Evolutionary conservation across 2,329 filamentous ascomycete genomes (phyloP), one percentile per base, ranked within the genome.

Genomic region (Colletotrichum chrysophilum): DNA sequence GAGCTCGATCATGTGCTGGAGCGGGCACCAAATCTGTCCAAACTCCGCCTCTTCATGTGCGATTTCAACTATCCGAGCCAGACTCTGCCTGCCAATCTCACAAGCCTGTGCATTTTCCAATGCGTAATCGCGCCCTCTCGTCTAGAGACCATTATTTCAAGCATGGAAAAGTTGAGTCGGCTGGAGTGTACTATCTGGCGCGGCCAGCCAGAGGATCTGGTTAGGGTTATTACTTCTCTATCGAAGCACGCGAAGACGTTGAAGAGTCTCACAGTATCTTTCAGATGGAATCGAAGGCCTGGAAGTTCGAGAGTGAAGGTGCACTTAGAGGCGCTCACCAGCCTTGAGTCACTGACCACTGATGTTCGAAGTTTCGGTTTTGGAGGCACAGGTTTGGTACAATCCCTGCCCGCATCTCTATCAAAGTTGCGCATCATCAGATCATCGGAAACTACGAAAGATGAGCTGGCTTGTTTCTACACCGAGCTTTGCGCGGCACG

Each of bases 1-100:
- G 72, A 75, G 13, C 55, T 75, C 13, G 61, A 75, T 14, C 67
- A 64, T 21, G 21, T 75, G 18, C 13, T 75, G 12, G 34, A 71
- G 14, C 68, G 72, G 9, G 36, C 72, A 10, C 68, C 67, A n/a
- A 71, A 32, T 21, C 67, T 75, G 2, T 4, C 62, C 24, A 61
- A 36, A 7, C 61, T 75, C 14, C 61, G 61, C 4, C 36, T 75
- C 18, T 64, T 66, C 24, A 38, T 60, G 36, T 66, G 68, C 21
- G 26, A 24, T 28, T 32, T 66, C 24, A 65, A 65, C 18, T 52
- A n/a, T 16, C 30, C 52, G 7, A 32, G 55, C 5, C 36, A 21
- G 13, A 24, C 34, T 13, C n/a, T 71, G 2, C 67, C 67, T 5
- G 14, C n/a, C 12, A 66, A 26, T 12, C 68, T 75, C 28, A 66